These are phyloP conservation scores for Radiomyces spectabilis DNA, from an alignment of 192 early-diverging fungal species.

Conservation along the genomic window DNA sequence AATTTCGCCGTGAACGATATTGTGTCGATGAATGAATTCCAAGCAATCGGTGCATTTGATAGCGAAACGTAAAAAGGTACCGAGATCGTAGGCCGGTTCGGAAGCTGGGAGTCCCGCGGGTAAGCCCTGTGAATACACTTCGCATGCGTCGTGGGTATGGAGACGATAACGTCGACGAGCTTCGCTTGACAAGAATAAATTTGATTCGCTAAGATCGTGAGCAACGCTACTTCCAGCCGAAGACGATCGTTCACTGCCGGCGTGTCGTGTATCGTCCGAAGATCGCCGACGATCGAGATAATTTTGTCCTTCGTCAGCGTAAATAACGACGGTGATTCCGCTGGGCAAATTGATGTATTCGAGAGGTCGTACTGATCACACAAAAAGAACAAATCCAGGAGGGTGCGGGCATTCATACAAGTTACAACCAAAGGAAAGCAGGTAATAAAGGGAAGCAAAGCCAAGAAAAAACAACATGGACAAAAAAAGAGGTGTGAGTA, in stretches of 20 bases:
- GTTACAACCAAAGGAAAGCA: too few relatives aligned
- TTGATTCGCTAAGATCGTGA: too few relatives aligned
- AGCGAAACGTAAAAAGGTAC: constrained; percentile 23
- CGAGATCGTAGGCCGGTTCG: constrained; percentile 10
- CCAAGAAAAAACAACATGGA: too few relatives aligned
- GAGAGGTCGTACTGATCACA: constrained; percentile 12
- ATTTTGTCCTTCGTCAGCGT: constrained; percentile 18
- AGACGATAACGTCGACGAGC: too few relatives aligned
- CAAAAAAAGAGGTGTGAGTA: too few relatives aligned
- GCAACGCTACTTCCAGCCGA: too few relatives aligned
- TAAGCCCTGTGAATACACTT: not conserved
- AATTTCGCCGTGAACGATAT: constrained; percentile 21
- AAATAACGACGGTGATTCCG: constrained; percentile 15
- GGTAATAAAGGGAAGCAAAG: too few relatives aligned
- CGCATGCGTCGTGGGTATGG: not conserved
- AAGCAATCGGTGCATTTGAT: constrained; percentile 22
- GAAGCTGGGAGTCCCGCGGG: not conserved
- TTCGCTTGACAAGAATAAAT: too few relatives aligned
- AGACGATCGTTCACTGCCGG: too few relatives aligned
- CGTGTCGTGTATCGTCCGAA: constrained; percentile 3
- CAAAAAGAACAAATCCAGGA: too few relatives aligned
- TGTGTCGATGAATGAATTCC: constrained; percentile 24
- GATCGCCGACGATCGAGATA: not conserved
- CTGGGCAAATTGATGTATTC: constrained; percentile 14
- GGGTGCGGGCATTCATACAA: too few relatives aligned